Evolutionary conservation across 192 early-diverging fungal genomes (phyloP), one percentile per base, ranked within the genome.

Genomic region (Paraglomus brasilianum): DNA sequence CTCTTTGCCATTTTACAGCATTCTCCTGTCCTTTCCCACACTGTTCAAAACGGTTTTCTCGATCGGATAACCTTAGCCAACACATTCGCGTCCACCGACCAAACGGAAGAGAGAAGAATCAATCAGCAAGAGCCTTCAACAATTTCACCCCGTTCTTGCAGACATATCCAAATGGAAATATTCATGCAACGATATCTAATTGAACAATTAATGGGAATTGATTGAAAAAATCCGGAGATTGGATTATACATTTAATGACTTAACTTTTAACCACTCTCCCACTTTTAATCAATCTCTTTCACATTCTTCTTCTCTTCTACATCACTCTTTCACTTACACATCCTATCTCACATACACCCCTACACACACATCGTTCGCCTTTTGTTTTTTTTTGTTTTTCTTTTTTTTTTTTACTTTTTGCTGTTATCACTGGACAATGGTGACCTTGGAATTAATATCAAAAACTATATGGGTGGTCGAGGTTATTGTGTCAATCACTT

Each of bases 41-140:
- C 63, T 85, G 83, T 57, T 76, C 78, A 43, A 85, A 85, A 69
- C 68, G 81, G 5, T 85, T 85, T 69, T 85, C 83, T 5, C 76
- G 83, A 24, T 83, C 81, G 19, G 83, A 85, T 51, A 85, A 85
- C 53, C 52, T 85, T 46, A 83, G 80, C 66, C 83, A 85, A 46
- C 83, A 85, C 46, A 78, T 85, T 60, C 81, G 83, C 45, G 82
- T 85, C 42, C 83, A 85, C 65, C 76, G 83, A 21, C 81, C 82
- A 41, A 82, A 77, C 40, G 75, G 72, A 60, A 83, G 81, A 53
- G 84, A 85, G 19, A 81, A 84, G 67, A 71, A 58, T 55, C 13
- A 19, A 21, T 14, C 38, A 4, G 9, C 49, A 14, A 76, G 74
- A 71, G 72, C n/a, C 40, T 76, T 75, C 60, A 68, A 52, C 3